Conservation (phyloP, 2,329 filamentous ascomycete genomes). For the Aureobasidium sp. region DNA sequence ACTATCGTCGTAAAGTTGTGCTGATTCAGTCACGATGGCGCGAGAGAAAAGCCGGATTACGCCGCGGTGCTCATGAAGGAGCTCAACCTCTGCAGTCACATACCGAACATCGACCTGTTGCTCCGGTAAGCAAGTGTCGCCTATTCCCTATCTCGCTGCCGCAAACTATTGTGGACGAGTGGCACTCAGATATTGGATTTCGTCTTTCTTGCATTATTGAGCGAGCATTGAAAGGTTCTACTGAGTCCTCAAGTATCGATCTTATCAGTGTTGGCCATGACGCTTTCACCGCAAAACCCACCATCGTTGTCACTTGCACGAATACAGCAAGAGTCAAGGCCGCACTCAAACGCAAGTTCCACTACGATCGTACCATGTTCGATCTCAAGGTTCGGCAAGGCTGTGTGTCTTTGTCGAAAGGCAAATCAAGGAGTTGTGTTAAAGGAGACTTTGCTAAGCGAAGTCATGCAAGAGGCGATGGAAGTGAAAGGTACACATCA, state of each 20-base stretch:
- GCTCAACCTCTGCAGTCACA: background rate
- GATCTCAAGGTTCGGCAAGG: constrained; percentile 66
- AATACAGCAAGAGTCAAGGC: constrained; percentile 66
- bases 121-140: constrained; percentile 11
- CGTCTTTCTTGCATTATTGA: constrained; percentile 65
- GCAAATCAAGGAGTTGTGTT: background rate
- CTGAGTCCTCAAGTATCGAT: constrained; percentile 71
- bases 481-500: constrained; percentile 18
- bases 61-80: background rate
- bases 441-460: constrained; percentile 20
- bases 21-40: constrained; percentile 30
- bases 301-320: constrained; percentile 69
- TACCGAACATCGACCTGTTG: background rate
- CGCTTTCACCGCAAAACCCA: constrained; percentile 58
- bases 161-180: constrained; percentile 58
- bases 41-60: constrained; percentile 17
- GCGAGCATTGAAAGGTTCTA: constrained; percentile 63
- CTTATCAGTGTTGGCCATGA: constrained; percentile 68
- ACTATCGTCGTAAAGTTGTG: constrained; percentile 29
- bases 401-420: constrained; percentile 22
- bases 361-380: constrained; percentile 58
- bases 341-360: constrained; percentile 62
- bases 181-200: constrained; percentile 64
- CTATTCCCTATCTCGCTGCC: constrained; percentile 42
- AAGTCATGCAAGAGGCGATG: constrained; percentile 22